These are phyloP conservation scores for Podaxis rugospora DNA, from an alignment of 768 basidiomycete species.

Conservation along the genomic window DNA sequence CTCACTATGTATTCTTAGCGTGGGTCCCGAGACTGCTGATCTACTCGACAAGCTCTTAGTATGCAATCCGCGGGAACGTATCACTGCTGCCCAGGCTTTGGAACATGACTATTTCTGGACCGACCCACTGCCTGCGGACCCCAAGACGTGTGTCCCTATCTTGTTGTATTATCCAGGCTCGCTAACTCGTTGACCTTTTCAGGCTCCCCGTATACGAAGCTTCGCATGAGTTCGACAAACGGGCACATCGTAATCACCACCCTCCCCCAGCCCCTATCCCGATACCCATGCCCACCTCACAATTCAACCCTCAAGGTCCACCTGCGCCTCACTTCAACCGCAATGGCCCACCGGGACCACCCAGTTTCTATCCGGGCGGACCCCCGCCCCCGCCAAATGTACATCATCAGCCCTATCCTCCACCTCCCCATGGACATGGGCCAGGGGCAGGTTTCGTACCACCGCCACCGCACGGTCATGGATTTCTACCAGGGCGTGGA, in stretches of 20 bases:
- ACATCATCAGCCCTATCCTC: neutral
- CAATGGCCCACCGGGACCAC: conserved; percentile 26
- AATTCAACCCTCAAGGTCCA: conserved; percentile 22
- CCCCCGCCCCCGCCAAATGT: neutral
- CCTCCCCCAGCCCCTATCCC: conserved; percentile 24
- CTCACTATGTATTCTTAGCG: conserved; percentile 32
- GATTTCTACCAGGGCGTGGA: conserved; percentile 7
- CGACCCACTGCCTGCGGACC: conserved; percentile 82
- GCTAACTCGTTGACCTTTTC: neutral
- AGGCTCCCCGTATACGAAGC: conserved; percentile 77
- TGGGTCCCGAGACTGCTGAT: conserved; percentile 72
- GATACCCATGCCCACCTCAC: conserved; percentile 14
- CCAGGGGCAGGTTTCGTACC: conserved; percentile 20
- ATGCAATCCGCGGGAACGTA: conserved; percentile 78
- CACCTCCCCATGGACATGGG: neutral
- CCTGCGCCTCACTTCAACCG: conserved; percentile 14
- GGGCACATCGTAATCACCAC: conserved; percentile 50
- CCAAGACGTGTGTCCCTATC: conserved; percentile 56
- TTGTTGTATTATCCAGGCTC: conserved; percentile 1
- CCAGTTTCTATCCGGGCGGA: conserved; percentile 23
- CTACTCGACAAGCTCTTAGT: conserved; percentile 77
- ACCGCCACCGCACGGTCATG: conserved; percentile 9
- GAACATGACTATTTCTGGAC: conserved; percentile 96
- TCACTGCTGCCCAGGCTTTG: conserved; percentile 82
- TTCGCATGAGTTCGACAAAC: conserved; percentile 80